Base-by-base conservation (phyloP, 208 protist species). In the Herpetomonas muscarum region DNA sequence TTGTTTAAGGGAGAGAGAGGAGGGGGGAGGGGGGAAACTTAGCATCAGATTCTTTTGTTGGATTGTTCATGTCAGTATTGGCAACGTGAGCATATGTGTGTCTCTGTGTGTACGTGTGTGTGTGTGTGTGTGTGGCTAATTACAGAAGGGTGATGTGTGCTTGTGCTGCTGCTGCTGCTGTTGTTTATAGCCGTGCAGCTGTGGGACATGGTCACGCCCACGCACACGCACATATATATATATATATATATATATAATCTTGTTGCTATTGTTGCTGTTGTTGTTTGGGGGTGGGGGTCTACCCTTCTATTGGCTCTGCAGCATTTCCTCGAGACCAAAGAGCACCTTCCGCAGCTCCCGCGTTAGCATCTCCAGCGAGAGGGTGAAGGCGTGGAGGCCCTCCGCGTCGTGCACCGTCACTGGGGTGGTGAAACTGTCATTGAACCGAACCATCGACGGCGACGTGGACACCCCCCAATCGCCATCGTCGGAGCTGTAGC, bases 391-490 rank as follows among this genome's bases (percentile, higher is more conserved):
- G 44, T 92, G 85, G 25, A 92, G 64, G 0, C 80, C 79, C 48
- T 92, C 85, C 9, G 78, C 71, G 45, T 92, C 85, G 34, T 67
- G 59, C 21, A 84, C 74, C 9, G 75, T 86, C 24, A 86, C 74
- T 1, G 85, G 80, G 13, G 74, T 79, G 12, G 51, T 75, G 54
- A 88, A 87, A 61, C 75, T 85, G 37, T 85, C 76, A 46, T 77
- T 73, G 58, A 78, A 84, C 32, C 79, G 72, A 1, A 90, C 72
- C 19, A 83, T 37, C n/a, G 60, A 64, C 2, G 62, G 32, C 19
- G 48, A 7, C 34, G 34, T 17, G 34, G 37, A 56, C 4, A 54
- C 28, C 36, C 30, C 30, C 32, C 24, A 54, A 7, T 63, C 31
- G 6, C 57, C 4, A 7, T 46, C 26, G 10, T 24, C 5, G 17